Base-by-base conservation (phyloP, 305 asterid genomes). In the Solanum chacoense region DNA sequence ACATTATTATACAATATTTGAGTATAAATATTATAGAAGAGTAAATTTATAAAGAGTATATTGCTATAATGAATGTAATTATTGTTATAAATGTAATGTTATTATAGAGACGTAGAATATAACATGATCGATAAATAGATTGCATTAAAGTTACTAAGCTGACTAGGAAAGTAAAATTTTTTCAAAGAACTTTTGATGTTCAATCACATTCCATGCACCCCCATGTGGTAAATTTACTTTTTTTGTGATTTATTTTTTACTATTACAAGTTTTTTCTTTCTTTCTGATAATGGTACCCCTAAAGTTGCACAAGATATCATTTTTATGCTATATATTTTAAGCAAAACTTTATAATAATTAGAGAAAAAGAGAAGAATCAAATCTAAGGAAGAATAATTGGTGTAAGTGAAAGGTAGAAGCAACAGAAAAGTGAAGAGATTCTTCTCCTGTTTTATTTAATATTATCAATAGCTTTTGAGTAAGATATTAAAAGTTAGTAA, bases 351-450 rank as follows among this genome's bases (percentile, higher is more conserved):
- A 55, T 31, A 31, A 55, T 55, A 50, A 84, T 32, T 10, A 35
- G 73, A 55, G 73, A 20, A 83, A 42, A 83, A 32, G 37, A 50
- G 72, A 22, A 84, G 87, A 84, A 84, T 84, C 74, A 84, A 81
- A 81, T 81, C 87, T 50, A 50, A 84, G 42, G 73, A 84, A 55
- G 40, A 83, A 84, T 84, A 84, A 84, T 84, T 84, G 45, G 87
- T 31, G 87, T 6, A 83, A 50, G 87, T 50, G 87, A 50, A 45
- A 83, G 87, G 20, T 45, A 81, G 40, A 18, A 29, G 22, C 87
- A 83, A 45, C 16, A 42, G 86, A 50, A 81, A 36, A 81, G 86
- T 42, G 38, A 24, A 11, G 28, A 83, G 87, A 83, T 83, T 50
- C 73, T 83, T 83, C 87, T 83, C 31, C 40, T 29, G 42, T 83